Percentiles rank a stretch among this genome's conserved stretches.
phyloP scores from a whole-genome alignment of 1,139 yeast species.

The Nakaseomyces uthaithaninus region DNA sequence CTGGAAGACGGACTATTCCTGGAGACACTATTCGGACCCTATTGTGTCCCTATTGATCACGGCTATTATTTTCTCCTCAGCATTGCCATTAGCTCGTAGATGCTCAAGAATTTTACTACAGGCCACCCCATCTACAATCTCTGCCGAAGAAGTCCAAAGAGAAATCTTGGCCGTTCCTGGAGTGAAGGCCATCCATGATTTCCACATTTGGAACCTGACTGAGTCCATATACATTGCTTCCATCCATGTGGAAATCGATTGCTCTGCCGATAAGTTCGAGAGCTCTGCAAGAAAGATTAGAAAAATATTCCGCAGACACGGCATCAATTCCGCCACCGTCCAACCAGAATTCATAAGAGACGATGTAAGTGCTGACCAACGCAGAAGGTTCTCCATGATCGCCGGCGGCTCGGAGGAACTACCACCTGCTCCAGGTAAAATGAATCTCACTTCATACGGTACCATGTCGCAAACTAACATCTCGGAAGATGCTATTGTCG shows the following conservation, averaged over 20 bases:
- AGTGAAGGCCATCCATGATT: constrained; percentile 81
- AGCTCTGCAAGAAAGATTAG: constrained; percentile 70
- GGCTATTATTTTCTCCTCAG: constrained; percentile 78
- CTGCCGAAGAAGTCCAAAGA: constrained; percentile 64
- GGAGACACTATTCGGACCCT: constrained; percentile 87
- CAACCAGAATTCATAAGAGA: constrained; percentile 69
- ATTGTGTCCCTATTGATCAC: constrained; percentile 78
- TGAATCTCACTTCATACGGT: background rate
- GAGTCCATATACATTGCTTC: constrained; percentile 86
- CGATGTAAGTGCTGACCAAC: constrained; percentile 26
- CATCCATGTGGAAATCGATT: constrained; percentile 69
- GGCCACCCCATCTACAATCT: constrained; percentile 79
- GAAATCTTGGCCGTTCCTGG: constrained; percentile 62
- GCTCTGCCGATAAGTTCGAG: constrained; percentile 57
- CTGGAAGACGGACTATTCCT: constrained; percentile 84
- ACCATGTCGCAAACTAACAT: background rate
- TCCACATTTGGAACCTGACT: constrained; percentile 93
- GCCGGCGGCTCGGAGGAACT: constrained; percentile 30
- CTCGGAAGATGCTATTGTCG: constrained; percentile 4
- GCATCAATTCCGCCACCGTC: constrained; percentile 88
- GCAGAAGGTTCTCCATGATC: constrained; percentile 33
- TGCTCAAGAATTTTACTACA: constrained; percentile 84
- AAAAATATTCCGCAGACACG: constrained; percentile 70
- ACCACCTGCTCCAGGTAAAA: constrained; percentile 1
- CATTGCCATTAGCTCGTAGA: constrained; percentile 79